Evolutionary conservation across 176 grass and related monocot genomes (phyloP), one percentile per base, ranked within the genome.

Genomic region (Rhynchospora pubera): DNA sequence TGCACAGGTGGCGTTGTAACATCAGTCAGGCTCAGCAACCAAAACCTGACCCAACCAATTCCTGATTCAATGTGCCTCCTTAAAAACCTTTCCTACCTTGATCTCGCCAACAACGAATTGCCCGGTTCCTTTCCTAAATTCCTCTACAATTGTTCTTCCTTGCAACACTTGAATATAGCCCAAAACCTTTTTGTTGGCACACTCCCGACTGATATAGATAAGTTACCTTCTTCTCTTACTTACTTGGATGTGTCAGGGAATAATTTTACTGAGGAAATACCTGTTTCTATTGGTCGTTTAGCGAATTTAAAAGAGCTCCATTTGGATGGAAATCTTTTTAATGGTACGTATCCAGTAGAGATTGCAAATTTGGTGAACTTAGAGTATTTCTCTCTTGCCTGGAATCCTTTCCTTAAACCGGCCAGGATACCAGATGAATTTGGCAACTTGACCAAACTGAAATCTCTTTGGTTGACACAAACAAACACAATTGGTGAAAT

Each of bases 51-150:
- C 18, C 51, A 51, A 18, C 2, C 57, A 2, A 61, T 90, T 24
- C 86, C 93, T 2, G 0, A 45, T 16, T 79, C 86, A 19, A 30
- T 92, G 9, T 97, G 93, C 61, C 55, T 16, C 72, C 84, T 97
- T 67, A 62, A 67, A 52, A 84, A 61, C 50, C 51, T 93, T 2
- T 73, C 59, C 0, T 1, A 0, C 21, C 23, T 92, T 16, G 85
- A 97, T 39, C 88, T 97, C 12, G 71, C 57, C 5, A 7, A 56
- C 75, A 97, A 97, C 80, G 50, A 86, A 18, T 66, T 96, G 55
- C 81, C 65, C 0, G 14, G 79, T 6, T 5, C 30, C 3, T 92
- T 96, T 51, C 90, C 90, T 1, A 43, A 19, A 0, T 42, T 3
- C 5, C 69, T 97, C 28, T 92, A 92, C 14, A 30, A 16, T 22